A percentile compares a stretch with the other conserved stretches of the same genome.
Evolutionary conservation across 495 filamentous ascomycete genomes (phyloP).

Genomic region (Penicillium subrubescens): DNA sequence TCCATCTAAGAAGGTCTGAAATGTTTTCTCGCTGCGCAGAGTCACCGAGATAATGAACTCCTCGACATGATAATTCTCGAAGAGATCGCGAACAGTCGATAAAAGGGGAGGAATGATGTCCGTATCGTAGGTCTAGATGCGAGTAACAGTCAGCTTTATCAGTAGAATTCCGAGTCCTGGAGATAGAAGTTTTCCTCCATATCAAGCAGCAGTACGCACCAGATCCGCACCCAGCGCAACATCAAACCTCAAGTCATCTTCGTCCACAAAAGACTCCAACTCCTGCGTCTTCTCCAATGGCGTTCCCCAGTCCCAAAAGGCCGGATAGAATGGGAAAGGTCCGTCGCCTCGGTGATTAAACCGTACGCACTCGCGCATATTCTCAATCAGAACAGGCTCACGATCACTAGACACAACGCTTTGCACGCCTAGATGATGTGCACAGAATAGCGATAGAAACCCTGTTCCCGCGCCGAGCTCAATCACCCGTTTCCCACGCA

Average conservation of each 20-base stretch:
- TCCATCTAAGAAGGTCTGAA: slow-evolving; percentile 54
- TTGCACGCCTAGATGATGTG: slow-evolving; percentile 65
- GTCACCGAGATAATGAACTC: slow-evolving; percentile 61
- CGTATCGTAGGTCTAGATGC: slow-evolving; percentile 64
- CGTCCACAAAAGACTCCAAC: slow-evolving; percentile 5
- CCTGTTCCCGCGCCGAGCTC: slow-evolving; percentile 91
- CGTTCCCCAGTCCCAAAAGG: slow-evolving; percentile 45
- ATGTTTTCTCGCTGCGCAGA: slow-evolving; percentile 64
- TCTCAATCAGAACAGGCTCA: slow-evolving; percentile 69
- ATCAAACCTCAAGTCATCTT: slow-evolving; percentile 36
- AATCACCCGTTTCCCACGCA: slow-evolving; percentile 65
- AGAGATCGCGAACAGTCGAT: slow-evolving; percentile 55
- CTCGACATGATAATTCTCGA: slow-evolving; percentile 49
- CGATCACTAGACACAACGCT: slow-evolving; percentile 79
- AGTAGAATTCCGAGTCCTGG: neutral
- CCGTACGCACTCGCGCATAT: slow-evolving; percentile 65
- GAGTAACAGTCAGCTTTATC: neutral
- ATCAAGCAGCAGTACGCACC: no score
- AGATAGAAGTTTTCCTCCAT: no score
- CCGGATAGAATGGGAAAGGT: slow-evolving; percentile 36
- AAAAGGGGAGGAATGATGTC: slow-evolving; percentile 58
- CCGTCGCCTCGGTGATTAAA: slow-evolving; percentile 59
- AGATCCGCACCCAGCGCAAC: slow-evolving; percentile 54
- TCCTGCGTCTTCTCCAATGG: slow-evolving; percentile 21
- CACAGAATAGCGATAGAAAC: slow-evolving; percentile 79